These are phyloP conservation scores for Tolypocladium inflatum DNA, from an alignment of 2,329 filamentous ascomycete genomes.

Conservation along the genomic window DNA sequence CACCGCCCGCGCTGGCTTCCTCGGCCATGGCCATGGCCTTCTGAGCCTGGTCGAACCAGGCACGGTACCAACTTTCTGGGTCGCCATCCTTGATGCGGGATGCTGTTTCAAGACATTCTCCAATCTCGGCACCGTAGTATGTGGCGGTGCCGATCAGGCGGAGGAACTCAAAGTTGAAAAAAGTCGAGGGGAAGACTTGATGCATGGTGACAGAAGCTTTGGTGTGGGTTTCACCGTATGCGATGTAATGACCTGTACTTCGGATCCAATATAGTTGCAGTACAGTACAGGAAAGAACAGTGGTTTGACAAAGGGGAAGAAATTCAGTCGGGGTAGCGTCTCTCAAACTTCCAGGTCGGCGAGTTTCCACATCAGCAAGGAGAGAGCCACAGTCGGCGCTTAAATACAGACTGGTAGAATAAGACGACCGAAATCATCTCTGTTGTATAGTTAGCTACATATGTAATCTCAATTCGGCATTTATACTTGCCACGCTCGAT, in stretches of 20 bases:
- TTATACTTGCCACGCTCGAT: not conserved
- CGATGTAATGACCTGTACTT: not conserved
- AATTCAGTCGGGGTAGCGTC: not conserved
- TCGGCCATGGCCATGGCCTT: slow-evolving; percentile 22
- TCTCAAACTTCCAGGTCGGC: not conserved
- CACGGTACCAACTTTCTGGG: slow-evolving; percentile 26
- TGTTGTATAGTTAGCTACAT: not conserved
- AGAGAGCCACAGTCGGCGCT: not conserved
- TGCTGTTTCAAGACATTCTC: slow-evolving; percentile 27
- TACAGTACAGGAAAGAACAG: not conserved
- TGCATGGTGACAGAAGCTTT: slow-evolving; percentile 13
- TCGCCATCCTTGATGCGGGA: slow-evolving; percentile 26
- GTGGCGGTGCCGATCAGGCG: slow-evolving; percentile 28
- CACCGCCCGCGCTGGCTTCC: slow-evolving; percentile 18
- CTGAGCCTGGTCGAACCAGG: slow-evolving; percentile 21
- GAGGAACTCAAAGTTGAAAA: slow-evolving; percentile 33
- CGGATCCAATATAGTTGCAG: not conserved
- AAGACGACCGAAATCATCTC: not conserved
- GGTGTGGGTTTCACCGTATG: slow-evolving; percentile 6
- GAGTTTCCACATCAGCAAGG: not conserved
- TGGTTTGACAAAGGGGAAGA: not conserved
- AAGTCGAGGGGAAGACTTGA: slow-evolving; percentile 18
- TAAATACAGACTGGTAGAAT: not conserved
- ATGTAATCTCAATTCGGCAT: not conserved
- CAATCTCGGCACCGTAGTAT: slow-evolving; percentile 26